These are phyloP conservation scores for Tuber calosporum DNA, from an alignment of 495 filamentous ascomycete species.

Conservation along the genomic window DNA sequence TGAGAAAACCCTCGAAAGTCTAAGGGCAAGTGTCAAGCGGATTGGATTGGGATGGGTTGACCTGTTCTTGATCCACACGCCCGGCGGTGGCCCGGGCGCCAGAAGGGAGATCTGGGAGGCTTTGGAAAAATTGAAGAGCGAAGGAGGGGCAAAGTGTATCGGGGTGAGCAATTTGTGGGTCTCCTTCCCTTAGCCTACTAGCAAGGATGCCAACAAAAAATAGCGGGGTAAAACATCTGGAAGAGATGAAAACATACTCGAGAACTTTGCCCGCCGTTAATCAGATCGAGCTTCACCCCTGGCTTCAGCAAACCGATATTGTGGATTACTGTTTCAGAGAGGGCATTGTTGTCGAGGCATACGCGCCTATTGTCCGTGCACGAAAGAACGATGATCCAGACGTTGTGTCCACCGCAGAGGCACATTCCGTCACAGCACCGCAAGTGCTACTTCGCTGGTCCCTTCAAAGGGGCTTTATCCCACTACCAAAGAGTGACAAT, in stretches of 20 bases:
- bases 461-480: constrained; percentile 48
- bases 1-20: constrained; percentile 54
- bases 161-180: constrained; percentile 67
- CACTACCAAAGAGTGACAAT: constrained; percentile 51
- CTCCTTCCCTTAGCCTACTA: constrained; percentile 45
- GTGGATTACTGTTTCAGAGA: constrained; percentile 64
- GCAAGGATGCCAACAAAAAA: constrained; percentile 40
- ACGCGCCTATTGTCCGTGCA: constrained; percentile 44
- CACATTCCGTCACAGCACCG: constrained; percentile 40
- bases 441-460: constrained; percentile 48
- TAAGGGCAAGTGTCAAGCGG: constrained; percentile 56
- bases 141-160: constrained; percentile 56
- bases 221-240: constrained; percentile 60
- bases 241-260: constrained; percentile 60
- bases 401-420: constrained; percentile 37
- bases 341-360: constrained; percentile 64
- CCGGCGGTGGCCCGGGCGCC: constrained; percentile 49
- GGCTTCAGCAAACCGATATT: constrained; percentile 70
- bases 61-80: constrained; percentile 62
- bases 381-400: constrained; percentile 38
- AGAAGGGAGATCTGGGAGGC: constrained; percentile 60
- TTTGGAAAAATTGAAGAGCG: constrained; percentile 53
- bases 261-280: constrained; percentile 62
- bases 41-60: constrained; percentile 61
- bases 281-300: constrained; percentile 84